Conservation (phyloP, 2,329 filamentous ascomycete genomes). For the Parascedosporium putredinis region DNA sequence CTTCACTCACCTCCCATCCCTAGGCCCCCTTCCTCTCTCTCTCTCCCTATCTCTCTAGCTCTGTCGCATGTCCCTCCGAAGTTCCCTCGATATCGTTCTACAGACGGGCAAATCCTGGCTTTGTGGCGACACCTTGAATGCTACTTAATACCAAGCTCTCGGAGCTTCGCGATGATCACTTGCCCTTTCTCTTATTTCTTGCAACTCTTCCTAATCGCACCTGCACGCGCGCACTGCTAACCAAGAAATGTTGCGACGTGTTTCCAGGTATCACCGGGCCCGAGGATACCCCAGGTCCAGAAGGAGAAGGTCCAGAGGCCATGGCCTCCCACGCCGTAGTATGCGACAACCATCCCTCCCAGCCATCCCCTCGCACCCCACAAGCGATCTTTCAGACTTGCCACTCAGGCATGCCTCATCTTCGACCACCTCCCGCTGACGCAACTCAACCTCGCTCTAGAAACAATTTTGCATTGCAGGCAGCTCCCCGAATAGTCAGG, state of each 20-base stretch:
- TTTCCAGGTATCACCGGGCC: not conserved
- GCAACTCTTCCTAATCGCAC: no score
- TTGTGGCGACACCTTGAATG: no score
- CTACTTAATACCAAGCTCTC: no score
- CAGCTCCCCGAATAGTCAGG: constrained; percentile 17
- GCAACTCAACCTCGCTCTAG: constrained; percentile 30
- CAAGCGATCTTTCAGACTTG: no score
- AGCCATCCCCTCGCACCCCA: not conserved
- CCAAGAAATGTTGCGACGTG: no score
- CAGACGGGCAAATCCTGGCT: no score
- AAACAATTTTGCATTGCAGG: constrained; percentile 74
- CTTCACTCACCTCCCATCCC: not conserved
- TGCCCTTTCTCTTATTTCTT: no score
- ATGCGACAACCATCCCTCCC: not conserved
- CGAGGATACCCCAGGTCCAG: not conserved
- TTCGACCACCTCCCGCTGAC: not conserved
- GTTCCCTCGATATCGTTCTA: no score
- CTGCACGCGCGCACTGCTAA: no score
- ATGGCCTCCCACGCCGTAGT: constrained; percentile 2
- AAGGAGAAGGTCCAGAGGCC: constrained; percentile 1
- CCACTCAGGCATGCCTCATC: no score
- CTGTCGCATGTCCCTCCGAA: constrained; percentile 6
- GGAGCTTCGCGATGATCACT: no score
- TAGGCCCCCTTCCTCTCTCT: constrained; percentile 10
- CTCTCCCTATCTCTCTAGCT: constrained; percentile 13